These are phyloP conservation scores for Chrysanthemum seticuspe DNA, from an alignment of 129 eudicot genomes.

Conservation along the genomic window DNA sequence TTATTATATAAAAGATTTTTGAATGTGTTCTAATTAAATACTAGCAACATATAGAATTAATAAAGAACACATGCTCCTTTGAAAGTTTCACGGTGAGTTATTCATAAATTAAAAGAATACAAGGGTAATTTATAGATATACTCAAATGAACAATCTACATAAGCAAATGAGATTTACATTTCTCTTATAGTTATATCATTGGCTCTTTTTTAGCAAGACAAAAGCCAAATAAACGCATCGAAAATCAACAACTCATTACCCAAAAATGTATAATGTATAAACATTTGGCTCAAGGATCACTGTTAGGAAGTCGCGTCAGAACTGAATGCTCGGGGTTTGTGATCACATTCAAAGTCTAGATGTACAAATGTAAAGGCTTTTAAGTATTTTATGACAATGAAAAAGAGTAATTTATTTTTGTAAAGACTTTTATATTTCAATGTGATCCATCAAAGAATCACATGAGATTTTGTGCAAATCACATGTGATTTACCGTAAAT, in stretches of 20 bases:
- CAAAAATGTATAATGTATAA: too few relatives aligned
- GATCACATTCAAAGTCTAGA: slow-evolving; percentile 79
- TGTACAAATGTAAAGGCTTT: slow-evolving; percentile 56
- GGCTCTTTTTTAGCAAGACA: not conserved
- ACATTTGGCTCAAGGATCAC: slow-evolving; percentile 45
- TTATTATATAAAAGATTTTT: too few relatives aligned
- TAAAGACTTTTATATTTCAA: too few relatives aligned
- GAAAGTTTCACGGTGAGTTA: not conserved
- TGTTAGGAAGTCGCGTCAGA: slow-evolving; percentile 70
- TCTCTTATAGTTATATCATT: not conserved
- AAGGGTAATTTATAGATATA: not conserved
- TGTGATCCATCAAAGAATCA: too few relatives aligned
- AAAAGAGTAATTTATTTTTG: too few relatives aligned
- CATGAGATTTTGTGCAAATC: too few relatives aligned
- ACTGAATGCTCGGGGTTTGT: slow-evolving; percentile 90
- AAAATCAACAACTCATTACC: slow-evolving; percentile 5
- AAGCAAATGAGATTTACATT: slow-evolving; percentile 4
- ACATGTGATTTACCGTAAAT: too few relatives aligned
- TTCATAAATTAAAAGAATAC: not conserved
- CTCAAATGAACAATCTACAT: not conserved
- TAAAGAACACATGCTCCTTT: not conserved
- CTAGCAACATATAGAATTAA: too few relatives aligned
- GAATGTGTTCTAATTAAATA: too few relatives aligned
- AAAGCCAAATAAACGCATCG: not conserved
- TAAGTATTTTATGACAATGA: too few relatives aligned